These are phyloP conservation scores for Populus davidiana DNA, from an alignment of 345 rosid genomes.

Conservation along the genomic window DNA sequence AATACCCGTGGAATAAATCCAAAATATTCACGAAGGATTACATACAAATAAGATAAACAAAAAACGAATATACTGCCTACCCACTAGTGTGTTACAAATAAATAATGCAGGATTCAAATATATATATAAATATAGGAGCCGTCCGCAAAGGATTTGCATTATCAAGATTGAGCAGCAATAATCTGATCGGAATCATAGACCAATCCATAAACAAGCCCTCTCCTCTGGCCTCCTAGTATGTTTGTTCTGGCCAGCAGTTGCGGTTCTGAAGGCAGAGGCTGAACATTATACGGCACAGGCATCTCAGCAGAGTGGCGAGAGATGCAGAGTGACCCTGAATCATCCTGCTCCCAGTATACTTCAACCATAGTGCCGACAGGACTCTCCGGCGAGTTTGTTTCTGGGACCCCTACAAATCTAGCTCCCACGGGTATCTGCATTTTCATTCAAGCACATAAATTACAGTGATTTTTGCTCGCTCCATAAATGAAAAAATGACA, in stretches of 20 bases:
- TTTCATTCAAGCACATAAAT: background rate
- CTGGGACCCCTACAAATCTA: constrained; percentile 68
- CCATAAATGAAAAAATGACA: background rate
- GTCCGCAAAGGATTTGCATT: background rate
- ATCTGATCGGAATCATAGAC: constrained; percentile 54
- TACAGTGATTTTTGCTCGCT: background rate
- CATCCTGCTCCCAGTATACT: constrained; percentile 90
- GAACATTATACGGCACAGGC: constrained; percentile 50
- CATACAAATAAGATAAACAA: background rate
- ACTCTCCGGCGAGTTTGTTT: constrained; percentile 56
- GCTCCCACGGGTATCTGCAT: constrained; percentile 85
- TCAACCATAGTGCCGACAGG: constrained; percentile 82
- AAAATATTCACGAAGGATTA: background rate
- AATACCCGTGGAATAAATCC: background rate
- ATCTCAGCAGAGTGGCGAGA: constrained; percentile 76
- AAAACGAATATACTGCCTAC: background rate
- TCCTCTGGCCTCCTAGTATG: constrained; percentile 35
- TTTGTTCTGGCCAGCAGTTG: constrained; percentile 23
- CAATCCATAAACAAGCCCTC: constrained; percentile 48
- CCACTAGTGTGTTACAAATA: background rate
- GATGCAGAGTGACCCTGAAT: constrained; percentile 75
- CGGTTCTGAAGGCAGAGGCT: constrained; percentile 25
- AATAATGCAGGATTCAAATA: background rate
- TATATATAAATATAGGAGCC: background rate
- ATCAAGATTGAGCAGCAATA: constrained; percentile 10